Conservation (phyloP, 2,329 filamentous ascomycete genomes). For the Zelopaecilomyces penicillatus region DNA sequence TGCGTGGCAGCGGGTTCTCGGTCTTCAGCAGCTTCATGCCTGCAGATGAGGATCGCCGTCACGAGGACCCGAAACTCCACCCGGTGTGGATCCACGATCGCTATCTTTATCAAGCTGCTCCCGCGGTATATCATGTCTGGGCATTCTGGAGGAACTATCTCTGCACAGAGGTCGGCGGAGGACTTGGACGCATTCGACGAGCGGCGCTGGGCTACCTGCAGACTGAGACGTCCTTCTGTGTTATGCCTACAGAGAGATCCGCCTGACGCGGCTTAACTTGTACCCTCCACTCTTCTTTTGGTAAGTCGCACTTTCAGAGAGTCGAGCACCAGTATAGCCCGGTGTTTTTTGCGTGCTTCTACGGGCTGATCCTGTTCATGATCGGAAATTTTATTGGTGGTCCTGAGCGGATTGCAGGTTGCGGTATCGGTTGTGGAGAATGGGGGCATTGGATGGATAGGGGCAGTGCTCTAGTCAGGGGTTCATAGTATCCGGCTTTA, state of each 20-base stretch:
- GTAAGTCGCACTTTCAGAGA: conserved; percentile 15
- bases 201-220: conserved; percentile 26
- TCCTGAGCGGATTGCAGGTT: conserved; percentile 14
- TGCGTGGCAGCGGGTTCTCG: too few species aligned
- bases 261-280: conserved; percentile 26
- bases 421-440: neutral
- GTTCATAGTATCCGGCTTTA: too few species aligned
- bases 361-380: conserved; percentile 16
- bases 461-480: too few species aligned
- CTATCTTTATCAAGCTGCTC: too few species aligned
- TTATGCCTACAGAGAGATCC: conserved; percentile 30
- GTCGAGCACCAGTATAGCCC: conserved; percentile 16
- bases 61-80: too few species aligned
- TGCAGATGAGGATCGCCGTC: too few species aligned
- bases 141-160: conserved; percentile 7
- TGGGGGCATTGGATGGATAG: too few species aligned
- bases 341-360: conserved; percentile 16
- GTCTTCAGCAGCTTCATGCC: too few species aligned
- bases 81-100: too few species aligned
- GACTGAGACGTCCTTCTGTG: conserved; percentile 21
- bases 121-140: too few species aligned
- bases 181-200: conserved; percentile 1
- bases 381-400: conserved; percentile 14
- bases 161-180: neutral
- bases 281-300: conserved; percentile 15